These are phyloP conservation scores for Cocos nucifera DNA, from an alignment of 176 grass and related monocot genomes.

Conservation along the genomic window DNA sequence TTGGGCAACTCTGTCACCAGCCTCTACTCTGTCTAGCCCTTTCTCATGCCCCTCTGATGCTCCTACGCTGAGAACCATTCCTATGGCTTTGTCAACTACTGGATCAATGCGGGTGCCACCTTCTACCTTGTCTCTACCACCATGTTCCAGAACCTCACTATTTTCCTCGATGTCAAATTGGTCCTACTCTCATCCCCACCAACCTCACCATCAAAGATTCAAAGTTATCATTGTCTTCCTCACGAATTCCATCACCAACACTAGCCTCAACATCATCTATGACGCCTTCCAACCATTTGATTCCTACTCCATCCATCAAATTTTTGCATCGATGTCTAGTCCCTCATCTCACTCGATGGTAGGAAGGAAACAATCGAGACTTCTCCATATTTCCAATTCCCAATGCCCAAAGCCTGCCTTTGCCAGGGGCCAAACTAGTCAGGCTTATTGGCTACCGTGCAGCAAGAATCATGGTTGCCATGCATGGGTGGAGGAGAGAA, in stretches of 20 bases:
- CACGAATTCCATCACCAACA: neutral
- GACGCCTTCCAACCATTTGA: constrained; percentile 71
- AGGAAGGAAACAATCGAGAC: constrained; percentile 20
- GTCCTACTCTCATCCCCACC: neutral
- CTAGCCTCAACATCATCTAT: constrained; percentile 45
- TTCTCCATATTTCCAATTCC: constrained; percentile 55
- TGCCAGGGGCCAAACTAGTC: constrained; percentile 4
- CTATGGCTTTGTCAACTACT: constrained; percentile 45
- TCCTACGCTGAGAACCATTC: constrained; percentile 43
- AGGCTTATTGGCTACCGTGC: no score
- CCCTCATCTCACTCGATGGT: constrained; percentile 62
- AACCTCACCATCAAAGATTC: neutral
- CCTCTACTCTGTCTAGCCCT: constrained; percentile 31
- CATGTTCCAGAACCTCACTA: constrained; percentile 6
- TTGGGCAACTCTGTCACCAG: constrained; percentile 11
- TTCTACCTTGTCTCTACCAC: constrained; percentile 57
- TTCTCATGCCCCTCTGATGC: constrained; percentile 69
- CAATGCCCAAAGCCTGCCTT: constrained; percentile 39
- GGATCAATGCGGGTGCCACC: constrained; percentile 48
- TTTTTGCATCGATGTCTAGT: constrained; percentile 44
- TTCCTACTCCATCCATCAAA: constrained; percentile 46
- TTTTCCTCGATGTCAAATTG: neutral
- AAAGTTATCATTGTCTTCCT: neutral
- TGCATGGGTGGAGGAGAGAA: no score
- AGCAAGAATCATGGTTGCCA: no score